A percentile compares a stretch with the other conserved stretches of the same genome.
Evolutionary conservation across 108 stramenopile genomes (phyloP).

Genomic region (Fistulifera solaris): DNA sequence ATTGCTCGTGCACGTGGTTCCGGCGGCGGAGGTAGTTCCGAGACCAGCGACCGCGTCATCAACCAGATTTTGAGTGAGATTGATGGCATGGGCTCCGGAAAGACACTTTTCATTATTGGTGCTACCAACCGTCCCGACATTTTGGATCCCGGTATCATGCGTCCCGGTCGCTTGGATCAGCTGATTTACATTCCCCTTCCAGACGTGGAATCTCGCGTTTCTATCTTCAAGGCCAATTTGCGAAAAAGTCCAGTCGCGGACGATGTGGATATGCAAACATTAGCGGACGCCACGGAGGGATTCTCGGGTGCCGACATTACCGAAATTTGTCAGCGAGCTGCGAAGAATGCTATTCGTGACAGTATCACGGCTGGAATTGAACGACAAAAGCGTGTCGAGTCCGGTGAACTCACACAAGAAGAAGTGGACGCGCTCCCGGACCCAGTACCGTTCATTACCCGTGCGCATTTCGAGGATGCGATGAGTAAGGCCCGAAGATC

Average conservation of each 20-base stretch:
- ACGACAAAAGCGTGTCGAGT: constrained; percentile 68
- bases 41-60: constrained; percentile 97
- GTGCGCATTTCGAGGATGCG: constrained; percentile 88
- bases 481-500: constrained; percentile 85
- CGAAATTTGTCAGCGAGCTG: constrained; percentile 92
- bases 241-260: constrained; percentile 88
- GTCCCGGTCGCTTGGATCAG: constrained; percentile 98
- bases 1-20: constrained; percentile 96
- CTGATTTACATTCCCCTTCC: constrained; percentile 98
- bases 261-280: constrained; percentile 59
- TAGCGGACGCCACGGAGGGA: constrained; percentile 85
- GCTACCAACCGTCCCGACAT: constrained; percentile 99
- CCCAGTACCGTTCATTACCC: constrained; percentile 66
- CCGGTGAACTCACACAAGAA: constrained; percentile 78
- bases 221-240: constrained; percentile 95
- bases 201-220: constrained; percentile 78
- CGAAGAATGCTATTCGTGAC: constrained; percentile 93
- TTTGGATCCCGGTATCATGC: constrained; percentile 96
- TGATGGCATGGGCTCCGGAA: constrained; percentile 95
- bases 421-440: constrained; percentile 76
- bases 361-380: constrained; percentile 81
- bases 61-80: constrained; percentile 99
- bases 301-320: constrained; percentile 97
- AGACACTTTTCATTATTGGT: constrained; percentile 98
- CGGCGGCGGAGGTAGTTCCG: constrained; percentile 85